Conservation (phyloP, 208 protist genomes). For the Trypanosoma avium region DNA sequence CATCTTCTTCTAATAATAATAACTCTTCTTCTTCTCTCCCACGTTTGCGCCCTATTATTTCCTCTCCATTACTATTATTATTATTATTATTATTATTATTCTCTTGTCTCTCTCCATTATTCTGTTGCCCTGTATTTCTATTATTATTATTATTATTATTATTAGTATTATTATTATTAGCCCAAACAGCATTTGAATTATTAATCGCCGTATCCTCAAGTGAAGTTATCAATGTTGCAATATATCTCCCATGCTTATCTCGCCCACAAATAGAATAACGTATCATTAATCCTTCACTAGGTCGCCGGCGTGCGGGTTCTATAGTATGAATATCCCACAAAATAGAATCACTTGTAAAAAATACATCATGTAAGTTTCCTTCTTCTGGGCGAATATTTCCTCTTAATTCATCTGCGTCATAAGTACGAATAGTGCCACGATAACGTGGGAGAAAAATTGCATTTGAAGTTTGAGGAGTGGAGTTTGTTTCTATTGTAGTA, state of each 20-base stretch:
- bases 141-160: constrained; percentile 10
- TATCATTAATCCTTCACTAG: constrained; percentile 39
- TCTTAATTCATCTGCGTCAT: constrained; percentile 63
- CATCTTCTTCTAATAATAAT: constrained; percentile 42
- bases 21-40: constrained; percentile 57
- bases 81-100: constrained; percentile 8
- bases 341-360: constrained; percentile 53
- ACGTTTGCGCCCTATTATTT: constrained; percentile 37
- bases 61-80: constrained; percentile 14
- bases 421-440: constrained; percentile 58
- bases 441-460: constrained; percentile 36
- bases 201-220: constrained; percentile 45
- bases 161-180: neutral
- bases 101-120: constrained; percentile 15
- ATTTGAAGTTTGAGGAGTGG: too few relatives aligned
- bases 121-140: constrained; percentile 17
- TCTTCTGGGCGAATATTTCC: constrained; percentile 72
- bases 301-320: constrained; percentile 17
- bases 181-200: constrained; percentile 47
- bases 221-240: constrained; percentile 72
- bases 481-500: too few relatives aligned
- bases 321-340: constrained; percentile 54
- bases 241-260: constrained; percentile 53
- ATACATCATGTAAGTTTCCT: constrained; percentile 30
- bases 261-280: constrained; percentile 54